Conservation (phyloP, 495 filamentous ascomycete species). For the Hypomontagnella monticulosa region DNA sequence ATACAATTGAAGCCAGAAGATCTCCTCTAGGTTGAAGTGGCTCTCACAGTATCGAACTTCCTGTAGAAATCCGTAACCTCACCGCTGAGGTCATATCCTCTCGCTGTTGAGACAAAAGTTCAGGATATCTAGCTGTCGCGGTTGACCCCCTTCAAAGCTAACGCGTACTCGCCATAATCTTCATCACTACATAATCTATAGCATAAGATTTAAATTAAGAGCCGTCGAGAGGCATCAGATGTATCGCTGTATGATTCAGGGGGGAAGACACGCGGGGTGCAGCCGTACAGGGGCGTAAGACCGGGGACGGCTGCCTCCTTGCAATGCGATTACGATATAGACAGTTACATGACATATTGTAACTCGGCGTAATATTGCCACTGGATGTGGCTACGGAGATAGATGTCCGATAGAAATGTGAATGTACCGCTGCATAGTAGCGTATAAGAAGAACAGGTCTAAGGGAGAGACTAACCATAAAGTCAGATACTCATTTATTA, state of each 20-base stretch:
- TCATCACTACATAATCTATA: background rate
- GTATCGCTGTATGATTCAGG: background rate
- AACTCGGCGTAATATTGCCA: conserved; percentile 7
- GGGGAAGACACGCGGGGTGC: conserved; percentile 21
- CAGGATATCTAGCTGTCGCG: background rate
- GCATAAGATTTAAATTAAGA: background rate
- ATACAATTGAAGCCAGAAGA: too few species aligned
- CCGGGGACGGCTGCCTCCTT: conserved; percentile 19
- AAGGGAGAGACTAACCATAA: background rate
- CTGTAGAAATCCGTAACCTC: too few species aligned
- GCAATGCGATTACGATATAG: background rate
- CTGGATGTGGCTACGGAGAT: conserved; percentile 20
- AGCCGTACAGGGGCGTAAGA: conserved; percentile 18
- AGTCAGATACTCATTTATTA: background rate
- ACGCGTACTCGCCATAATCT: background rate
- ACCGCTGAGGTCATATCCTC: too few species aligned
- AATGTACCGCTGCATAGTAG: background rate
- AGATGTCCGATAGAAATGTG: conserved; percentile 8
- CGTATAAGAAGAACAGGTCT: background rate
- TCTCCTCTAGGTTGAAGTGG: background rate
- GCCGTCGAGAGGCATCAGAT: background rate
- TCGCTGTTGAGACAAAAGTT: too few species aligned
- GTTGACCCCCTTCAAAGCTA: conserved; percentile 1
- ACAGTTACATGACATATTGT: conserved; percentile 20
- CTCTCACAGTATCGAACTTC: background rate